Evolutionary conservation across 192 early-diverging fungal species (phyloP), one percentile per base, ranked within the genome.

Genomic region (Entomortierella lignicola): DNA sequence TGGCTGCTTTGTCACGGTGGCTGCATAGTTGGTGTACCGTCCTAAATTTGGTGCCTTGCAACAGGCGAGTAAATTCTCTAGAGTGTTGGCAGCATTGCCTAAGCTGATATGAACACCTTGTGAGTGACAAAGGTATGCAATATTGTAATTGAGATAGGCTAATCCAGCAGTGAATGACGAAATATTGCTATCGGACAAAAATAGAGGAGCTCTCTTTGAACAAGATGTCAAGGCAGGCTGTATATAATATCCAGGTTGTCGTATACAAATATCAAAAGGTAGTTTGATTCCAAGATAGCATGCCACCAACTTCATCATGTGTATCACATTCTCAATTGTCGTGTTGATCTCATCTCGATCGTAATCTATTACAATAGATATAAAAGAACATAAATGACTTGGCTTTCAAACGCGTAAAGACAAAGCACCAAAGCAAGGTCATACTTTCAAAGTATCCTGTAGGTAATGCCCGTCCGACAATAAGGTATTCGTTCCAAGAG

Each of bases 101-200:
- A 83, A 52, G 15, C 83, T 73, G 44, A 87, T 81, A 21, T 87
- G 81, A 12, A 88, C 77, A 21, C 86, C 86, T 52, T 89, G 88
- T 3, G 85, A 85, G 69, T 85, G 77, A 59, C 88, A 89, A 15
- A 89, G 60, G 69, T 87, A 89, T 5, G 83, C 88, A 60, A 89
- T 81, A 26, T 89, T 77, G 50, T 89, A 89, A 63, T 87, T 89
- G 20, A 89, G 61, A 80, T 86, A 83, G 1, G 82, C 80, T 52
- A 89, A 70, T 8, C 86, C 88, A 20, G 69, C 54, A 1, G 77
- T 74, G 58, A 87, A 89, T 1, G 41, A 41, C 27, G 70, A 61
- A 4, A 75, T 43, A 48, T 89, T 86, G 15, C 70, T 60, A 26
- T 84, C 84, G 1, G 73, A 66, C 41, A 89, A 27, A 54, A 80